Percentiles rank a stretch among this genome's conserved stretches.
These are phyloP conservation scores for Avena sativa DNA, from an alignment of 176 grass and related monocot species.

Conservation along the genomic window DNA sequence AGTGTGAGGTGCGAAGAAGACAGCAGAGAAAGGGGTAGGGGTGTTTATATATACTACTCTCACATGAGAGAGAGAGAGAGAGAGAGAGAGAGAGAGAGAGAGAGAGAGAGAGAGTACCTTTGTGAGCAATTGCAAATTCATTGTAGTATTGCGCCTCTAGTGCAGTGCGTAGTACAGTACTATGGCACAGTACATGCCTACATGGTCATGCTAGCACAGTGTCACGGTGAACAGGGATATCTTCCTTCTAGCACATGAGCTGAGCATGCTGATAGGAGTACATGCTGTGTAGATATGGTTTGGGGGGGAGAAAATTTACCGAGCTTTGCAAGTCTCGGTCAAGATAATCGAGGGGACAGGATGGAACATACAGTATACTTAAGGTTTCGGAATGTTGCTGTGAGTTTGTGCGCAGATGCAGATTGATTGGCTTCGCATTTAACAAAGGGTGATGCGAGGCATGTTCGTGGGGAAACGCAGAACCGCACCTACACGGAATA, in stretches of 20 bases:
- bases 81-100: background rate
- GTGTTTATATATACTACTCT: slow-evolving; percentile 59
- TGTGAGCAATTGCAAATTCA: slow-evolving; percentile 46
- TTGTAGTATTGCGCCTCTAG: background rate
- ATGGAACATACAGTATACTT: background rate
- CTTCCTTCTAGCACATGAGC: background rate
- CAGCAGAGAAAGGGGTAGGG: slow-evolving; percentile 37
- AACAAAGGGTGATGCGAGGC: slow-evolving; percentile 35
- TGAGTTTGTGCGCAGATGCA: background rate
- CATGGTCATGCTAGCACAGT: background rate
- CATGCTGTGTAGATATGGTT: background rate
- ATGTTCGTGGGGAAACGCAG: slow-evolving; percentile 56
- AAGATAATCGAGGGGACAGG: slow-evolving; percentile 29
- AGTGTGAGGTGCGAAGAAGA: slow-evolving; percentile 38
- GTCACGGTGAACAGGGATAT: background rate
- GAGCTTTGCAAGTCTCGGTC: background rate
- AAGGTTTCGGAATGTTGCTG: slow-evolving; percentile 33
- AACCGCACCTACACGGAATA: slow-evolving; percentile 48
- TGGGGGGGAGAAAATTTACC: background rate
- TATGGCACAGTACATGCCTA: slow-evolving; percentile 34
- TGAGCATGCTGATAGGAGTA: background rate
- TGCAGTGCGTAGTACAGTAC: slow-evolving; percentile 13
- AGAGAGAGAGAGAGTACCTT: slow-evolving; percentile 8
- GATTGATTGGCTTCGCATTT: slow-evolving; percentile 9
- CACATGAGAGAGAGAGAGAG: background rate